phyloP scores from a whole-genome alignment of 139 green algal species.

The Diplosphaera chodatii region DNA sequence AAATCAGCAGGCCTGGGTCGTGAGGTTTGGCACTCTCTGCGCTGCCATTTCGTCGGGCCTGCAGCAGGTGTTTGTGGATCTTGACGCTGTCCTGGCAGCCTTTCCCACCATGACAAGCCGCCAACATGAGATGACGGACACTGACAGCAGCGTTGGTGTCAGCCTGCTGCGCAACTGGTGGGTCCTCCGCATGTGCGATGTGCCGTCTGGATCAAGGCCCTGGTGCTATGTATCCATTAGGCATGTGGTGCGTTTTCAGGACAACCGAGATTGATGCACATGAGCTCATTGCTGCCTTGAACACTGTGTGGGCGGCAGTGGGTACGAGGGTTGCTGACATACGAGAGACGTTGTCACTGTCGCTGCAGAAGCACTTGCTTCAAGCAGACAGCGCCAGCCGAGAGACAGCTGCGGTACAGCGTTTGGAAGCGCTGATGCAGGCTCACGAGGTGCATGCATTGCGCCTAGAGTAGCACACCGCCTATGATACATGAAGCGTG shows the following conservation, averaged over 20 bases:
- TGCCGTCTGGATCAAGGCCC: too few relatives aligned
- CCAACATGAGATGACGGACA: too few relatives aligned
- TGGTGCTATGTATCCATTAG: too few relatives aligned
- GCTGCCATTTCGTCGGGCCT: neutral
- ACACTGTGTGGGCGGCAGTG: neutral
- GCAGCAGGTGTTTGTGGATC: neutral
- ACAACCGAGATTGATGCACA: neutral
- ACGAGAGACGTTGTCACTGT: neutral
- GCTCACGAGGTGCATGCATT: neutral
- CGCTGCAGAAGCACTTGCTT: neutral
- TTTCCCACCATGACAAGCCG: neutral
- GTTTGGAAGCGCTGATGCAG: neutral
- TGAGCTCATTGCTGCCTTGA: neutral
- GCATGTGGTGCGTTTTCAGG: too few relatives aligned
- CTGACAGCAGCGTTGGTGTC: too few relatives aligned
- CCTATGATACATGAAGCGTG: too few relatives aligned
- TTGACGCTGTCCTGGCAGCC: neutral
- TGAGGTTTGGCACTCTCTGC: neutral
- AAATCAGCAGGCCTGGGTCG: neutral
- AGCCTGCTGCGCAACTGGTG: too few relatives aligned
- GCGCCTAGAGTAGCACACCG: too few relatives aligned
- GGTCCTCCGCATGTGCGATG: too few relatives aligned
- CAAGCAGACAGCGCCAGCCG: neutral
- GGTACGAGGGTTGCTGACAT: neutral
- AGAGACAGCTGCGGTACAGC: neutral